Percentiles rank a stretch among this genome's conserved stretches.
phyloP scores from a whole-genome alignment of 176 grass and related monocot genomes.

The Carex kokanica region DNA sequence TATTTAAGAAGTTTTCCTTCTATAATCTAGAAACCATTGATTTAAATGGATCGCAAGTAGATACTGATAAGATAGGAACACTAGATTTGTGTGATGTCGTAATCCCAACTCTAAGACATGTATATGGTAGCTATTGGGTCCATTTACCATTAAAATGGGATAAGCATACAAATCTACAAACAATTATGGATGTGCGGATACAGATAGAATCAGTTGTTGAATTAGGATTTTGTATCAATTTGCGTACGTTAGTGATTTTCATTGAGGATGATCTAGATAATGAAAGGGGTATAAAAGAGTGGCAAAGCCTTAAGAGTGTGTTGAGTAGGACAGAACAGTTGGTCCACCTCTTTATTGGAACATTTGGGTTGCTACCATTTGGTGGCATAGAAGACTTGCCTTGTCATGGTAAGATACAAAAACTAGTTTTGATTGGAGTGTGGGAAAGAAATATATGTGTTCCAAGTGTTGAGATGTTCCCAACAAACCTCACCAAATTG shows the following conservation, averaged over 20 bases:
- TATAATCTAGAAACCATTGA: neutral
- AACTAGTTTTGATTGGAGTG: rapidly evolving
- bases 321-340: neutral
- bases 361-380: neutral
- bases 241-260: neutral
- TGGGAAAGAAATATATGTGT: neutral
- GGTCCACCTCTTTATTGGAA: neutral
- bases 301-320: neutral
- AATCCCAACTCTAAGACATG: neutral
- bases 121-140: too few relatives aligned
- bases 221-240: neutral
- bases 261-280: neutral
- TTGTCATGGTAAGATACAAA: neutral
- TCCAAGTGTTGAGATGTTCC: too few relatives aligned
- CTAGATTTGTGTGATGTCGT: neutral
- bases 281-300: neutral
- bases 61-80: too few relatives aligned
- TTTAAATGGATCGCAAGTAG: neutral
- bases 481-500: too few relatives aligned
- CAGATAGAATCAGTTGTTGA: neutral
- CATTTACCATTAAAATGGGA: neutral
- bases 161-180: neutral
- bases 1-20: neutral
- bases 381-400: neutral
- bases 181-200: neutral